Conservation (phyloP, 345 rosid genomes). For the Rhodamnia argentea region DNA sequence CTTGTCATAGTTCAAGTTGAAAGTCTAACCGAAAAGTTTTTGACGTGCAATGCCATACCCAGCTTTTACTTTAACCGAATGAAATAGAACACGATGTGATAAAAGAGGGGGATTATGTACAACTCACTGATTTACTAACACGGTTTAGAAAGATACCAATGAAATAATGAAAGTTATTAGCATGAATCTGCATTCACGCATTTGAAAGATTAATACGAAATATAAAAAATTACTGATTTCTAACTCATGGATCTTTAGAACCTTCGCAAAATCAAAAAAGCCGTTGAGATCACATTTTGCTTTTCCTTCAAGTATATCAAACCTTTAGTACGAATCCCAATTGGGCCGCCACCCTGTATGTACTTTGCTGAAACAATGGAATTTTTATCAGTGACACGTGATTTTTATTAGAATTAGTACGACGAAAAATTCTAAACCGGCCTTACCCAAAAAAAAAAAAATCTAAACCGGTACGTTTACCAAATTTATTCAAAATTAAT, state of each 20-base stretch:
- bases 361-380: neutral
- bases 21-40: neutral
- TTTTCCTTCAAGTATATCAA: neutral
- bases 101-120: neutral
- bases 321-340: neutral
- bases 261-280: neutral
- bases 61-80: neutral
- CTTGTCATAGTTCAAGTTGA: neutral
- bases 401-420: neutral
- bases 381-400: neutral
- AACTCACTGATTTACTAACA: neutral
- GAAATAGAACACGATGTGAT: neutral
- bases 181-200: neutral
- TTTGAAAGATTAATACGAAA: neutral
- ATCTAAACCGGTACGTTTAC: too few relatives aligned
- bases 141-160: neutral
- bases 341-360: neutral
- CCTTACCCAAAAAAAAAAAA: too few relatives aligned
- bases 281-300: neutral
- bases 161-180: neutral
- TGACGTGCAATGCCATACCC: too few relatives aligned
- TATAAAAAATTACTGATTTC: neutral
- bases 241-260: neutral
- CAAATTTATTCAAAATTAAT: too few relatives aligned
- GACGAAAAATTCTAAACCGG: too few relatives aligned